A percentile compares a stretch with the other conserved stretches of the same genome.
phyloP scores from a whole-genome alignment of 345 rosid species.

The Pelargonium nanum region DNA sequence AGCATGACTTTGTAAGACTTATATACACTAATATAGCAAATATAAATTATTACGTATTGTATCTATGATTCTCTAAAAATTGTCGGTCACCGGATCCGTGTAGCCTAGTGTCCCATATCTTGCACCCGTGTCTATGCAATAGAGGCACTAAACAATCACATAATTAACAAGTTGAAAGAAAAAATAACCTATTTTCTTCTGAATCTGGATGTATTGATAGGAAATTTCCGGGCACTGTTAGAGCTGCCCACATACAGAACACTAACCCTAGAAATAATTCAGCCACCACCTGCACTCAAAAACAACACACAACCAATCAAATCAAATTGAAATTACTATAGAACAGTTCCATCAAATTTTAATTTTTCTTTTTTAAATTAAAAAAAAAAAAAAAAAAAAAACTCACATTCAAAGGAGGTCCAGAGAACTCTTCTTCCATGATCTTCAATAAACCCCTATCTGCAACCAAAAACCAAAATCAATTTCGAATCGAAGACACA shows the following conservation, averaged over 20 bases:
- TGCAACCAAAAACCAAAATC: slow-evolving; percentile 20
- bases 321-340: slow-evolving; percentile 1
- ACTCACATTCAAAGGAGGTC: slow-evolving; percentile 66
- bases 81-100: too few relatives aligned
- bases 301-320: background rate
- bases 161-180: background rate
- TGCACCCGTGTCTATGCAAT: too few relatives aligned
- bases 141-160: background rate
- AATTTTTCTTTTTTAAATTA: too few relatives aligned
- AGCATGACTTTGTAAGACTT: too few relatives aligned
- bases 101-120: too few relatives aligned
- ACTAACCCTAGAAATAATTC: slow-evolving; percentile 66
- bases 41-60: too few relatives aligned
- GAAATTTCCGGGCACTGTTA: slow-evolving; percentile 81
- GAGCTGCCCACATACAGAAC: slow-evolving; percentile 87
- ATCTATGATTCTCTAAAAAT: too few relatives aligned
- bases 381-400: background rate
- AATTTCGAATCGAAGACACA: background rate
- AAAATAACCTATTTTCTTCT: slow-evolving; percentile 72
- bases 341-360: too few relatives aligned
- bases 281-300: slow-evolving; percentile 42
- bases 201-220: slow-evolving; percentile 81
- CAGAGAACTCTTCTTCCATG: slow-evolving; percentile 80
- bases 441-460: slow-evolving; percentile 89
- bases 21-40: too few relatives aligned